Conservation (phyloP, 345 rosid genomes). For the Linum tenue region DNA sequence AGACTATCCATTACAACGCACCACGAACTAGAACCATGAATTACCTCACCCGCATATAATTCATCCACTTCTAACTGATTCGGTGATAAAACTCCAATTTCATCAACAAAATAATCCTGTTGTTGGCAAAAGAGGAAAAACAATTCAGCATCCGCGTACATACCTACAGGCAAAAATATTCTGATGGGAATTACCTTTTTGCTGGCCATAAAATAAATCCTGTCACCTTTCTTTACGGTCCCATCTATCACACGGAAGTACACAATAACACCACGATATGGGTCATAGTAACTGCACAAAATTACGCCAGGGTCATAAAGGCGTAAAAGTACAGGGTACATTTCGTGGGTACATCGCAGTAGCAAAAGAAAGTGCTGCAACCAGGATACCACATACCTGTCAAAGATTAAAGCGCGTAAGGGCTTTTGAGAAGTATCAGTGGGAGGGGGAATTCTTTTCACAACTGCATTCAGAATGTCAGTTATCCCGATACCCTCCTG, state of each 20-base stretch:
- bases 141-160: neutral
- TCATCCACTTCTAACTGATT: constrained; percentile 84
- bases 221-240: constrained; percentile 83
- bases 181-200: constrained; percentile 46
- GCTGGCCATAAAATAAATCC: constrained; percentile 90
- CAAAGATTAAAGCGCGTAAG: constrained; percentile 84
- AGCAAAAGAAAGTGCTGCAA: neutral
- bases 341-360: neutral
- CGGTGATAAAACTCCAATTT: constrained; percentile 92
- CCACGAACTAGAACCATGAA: neutral
- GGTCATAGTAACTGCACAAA: constrained; percentile 78
- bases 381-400: constrained; percentile 45
- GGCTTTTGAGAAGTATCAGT: constrained; percentile 49
- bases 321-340: neutral
- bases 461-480: constrained; percentile 74
- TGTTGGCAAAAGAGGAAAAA: constrained; percentile 6
- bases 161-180: neutral
- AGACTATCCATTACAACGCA: neutral
- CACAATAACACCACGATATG: constrained; percentile 94
- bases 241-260: constrained; percentile 97
- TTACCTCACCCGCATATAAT: constrained; percentile 95
- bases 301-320: neutral
- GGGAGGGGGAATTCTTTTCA: constrained; percentile 77
- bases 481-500: constrained; percentile 89
- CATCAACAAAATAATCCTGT: constrained; percentile 91